These are phyloP conservation scores for Cochlearia excelsa DNA, from an alignment of 345 rosid genomes.

Conservation along the genomic window DNA sequence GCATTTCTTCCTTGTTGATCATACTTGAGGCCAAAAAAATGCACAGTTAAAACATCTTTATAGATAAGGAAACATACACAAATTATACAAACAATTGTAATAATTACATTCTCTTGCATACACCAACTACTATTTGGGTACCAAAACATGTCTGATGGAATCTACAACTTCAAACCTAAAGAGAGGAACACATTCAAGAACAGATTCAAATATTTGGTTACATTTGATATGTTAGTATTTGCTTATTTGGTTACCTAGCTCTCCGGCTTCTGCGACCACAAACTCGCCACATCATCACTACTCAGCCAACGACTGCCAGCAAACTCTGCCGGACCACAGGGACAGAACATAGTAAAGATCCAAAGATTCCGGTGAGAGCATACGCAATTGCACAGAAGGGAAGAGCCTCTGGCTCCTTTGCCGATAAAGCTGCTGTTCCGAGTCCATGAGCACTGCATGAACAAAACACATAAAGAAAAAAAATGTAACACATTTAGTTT, in stretches of 20 bases:
- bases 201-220: neutral
- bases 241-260: neutral
- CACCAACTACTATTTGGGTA: conserved; percentile 54
- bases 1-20: conserved; percentile 2
- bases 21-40: conserved; percentile 22
- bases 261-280: conserved; percentile 5
- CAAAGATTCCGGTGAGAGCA: conserved; percentile 91
- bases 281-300: conserved; percentile 17
- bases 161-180: no score
- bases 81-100: conserved; percentile 16
- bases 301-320: conserved; percentile 62
- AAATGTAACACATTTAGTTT: neutral
- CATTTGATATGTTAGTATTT: neutral
- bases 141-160: conserved; percentile 78
- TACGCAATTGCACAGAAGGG: conserved; percentile 95
- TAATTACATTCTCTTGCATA: conserved; percentile 4
- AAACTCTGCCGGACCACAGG: conserved; percentile 85
- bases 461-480: neutral
- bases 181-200: neutral
- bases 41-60: conserved; percentile 16
- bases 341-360: conserved; percentile 77
- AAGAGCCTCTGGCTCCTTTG: conserved; percentile 95
- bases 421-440: conserved; percentile 96
- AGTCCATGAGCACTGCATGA: conserved; percentile 87
- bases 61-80: neutral